Evolutionary conservation across 2,329 filamentous ascomycete species (phyloP), one percentile per base, ranked within the genome.

Genomic region (Chrysosphaeria jannelii): DNA sequence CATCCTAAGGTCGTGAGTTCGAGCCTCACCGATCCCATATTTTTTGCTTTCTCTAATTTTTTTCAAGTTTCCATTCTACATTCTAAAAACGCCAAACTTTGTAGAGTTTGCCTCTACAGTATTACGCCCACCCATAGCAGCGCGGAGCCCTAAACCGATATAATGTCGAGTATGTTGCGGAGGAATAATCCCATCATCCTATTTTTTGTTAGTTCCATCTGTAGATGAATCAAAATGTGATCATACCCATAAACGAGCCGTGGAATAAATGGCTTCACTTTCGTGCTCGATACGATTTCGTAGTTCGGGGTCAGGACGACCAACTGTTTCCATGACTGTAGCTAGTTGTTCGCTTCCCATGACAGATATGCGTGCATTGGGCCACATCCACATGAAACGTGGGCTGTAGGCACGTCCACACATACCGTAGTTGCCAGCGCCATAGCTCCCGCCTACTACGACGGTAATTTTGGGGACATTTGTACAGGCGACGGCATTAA

Each of bases 381-480:
- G 85, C 85, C 85, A 97, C 55, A 81, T 88, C 65, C 76, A 91
- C 29, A 93, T 46, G 43, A 93, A 76, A 8, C 78, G 55, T 0
- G 81, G 81, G n/a, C 61, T 63, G 44, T 91, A 97, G 2, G 85
- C 81, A 23, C 85, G 60, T 12, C 85, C 85, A 39, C 76, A 93
- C 85, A 97, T 97, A 36, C 81, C 85, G 40, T 97, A 97, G 44
- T 93, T 97, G 4, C 85, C 85, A 6, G 81, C 81, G 28, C 81
- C 81, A 32, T 85, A 85, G 41, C 69, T 79, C 14, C 71, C 72
- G 13, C 85, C 85, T n/a, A 91, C 68, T 1, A 97, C 74, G 10
- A 97, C 75, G 1, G 85, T 97, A 39, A 93, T 81, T 44, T 97
- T 93, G 33, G 85, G 81, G 20, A 93, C 81, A 33, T 85, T 64